These are phyloP conservation scores for Wilcoxina mikolae DNA, from an alignment of 495 filamentous ascomycete genomes.

Conservation along the genomic window DNA sequence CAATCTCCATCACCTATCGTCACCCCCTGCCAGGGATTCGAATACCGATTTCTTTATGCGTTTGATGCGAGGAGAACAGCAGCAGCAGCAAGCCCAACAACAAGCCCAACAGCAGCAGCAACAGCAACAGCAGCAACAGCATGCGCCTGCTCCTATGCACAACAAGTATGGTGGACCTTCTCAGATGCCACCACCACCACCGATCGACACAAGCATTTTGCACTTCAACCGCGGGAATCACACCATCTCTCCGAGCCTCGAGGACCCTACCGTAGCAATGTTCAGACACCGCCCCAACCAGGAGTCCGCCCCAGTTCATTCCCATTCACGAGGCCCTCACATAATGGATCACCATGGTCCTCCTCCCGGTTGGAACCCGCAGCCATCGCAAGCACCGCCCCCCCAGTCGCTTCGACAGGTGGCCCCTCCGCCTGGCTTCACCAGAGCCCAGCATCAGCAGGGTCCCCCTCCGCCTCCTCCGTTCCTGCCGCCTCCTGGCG, in stretches of 20 bases:
- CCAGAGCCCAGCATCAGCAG: conserved; percentile 17
- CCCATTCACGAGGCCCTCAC: conserved; percentile 20
- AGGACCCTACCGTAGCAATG: conserved; percentile 25
- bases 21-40: conserved; percentile 3
- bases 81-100: conserved; percentile 20
- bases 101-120: conserved; percentile 6
- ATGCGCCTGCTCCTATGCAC: conserved; percentile 21
- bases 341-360: conserved; percentile 28
- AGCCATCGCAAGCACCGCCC: conserved; percentile 20
- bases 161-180: conserved; percentile 27
- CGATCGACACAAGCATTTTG: conserved; percentile 27
- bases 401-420: conserved; percentile 25
- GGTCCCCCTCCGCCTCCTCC: conserved; percentile 27
- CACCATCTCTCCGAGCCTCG: conserved; percentile 24
- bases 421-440: conserved; percentile 26
- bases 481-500: conserved; percentile 23
- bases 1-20: conserved; percentile 7
- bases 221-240: conserved; percentile 22
- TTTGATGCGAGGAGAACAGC: conserved; percentile 27
- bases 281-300: conserved; percentile 21
- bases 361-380: conserved; percentile 21
- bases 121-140: conserved; percentile 7
- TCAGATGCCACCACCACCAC: conserved; percentile 29
- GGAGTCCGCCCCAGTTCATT: conserved; percentile 20
- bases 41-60: conserved; percentile 20